Percentiles rank a stretch among this genome's conserved stretches.
Conservation (phyloP, 2,329 filamentous ascomycete species). For the Trichoderma harzianum region DNA sequence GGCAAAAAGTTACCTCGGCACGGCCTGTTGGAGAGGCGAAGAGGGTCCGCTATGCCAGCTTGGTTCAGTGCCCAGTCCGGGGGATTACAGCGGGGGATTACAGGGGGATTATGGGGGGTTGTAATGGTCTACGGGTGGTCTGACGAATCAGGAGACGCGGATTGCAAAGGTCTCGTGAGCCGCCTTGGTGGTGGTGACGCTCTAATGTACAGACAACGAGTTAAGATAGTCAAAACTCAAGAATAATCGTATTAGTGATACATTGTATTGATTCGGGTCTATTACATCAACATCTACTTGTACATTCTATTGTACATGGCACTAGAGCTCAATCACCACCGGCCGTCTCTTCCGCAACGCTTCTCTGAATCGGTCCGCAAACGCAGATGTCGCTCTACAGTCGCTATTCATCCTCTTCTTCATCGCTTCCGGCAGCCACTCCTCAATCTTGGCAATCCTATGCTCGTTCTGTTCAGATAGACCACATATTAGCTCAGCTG, state of each 20-base stretch:
- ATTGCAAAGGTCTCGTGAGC: constrained; percentile 13
- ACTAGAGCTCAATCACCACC: constrained; percentile 5
- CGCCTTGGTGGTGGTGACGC: background rate
- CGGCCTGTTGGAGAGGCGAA: background rate
- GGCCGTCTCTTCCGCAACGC: constrained; percentile 40
- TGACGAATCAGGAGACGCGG: constrained; percentile 1
- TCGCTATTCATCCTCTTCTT: constrained; percentile 53
- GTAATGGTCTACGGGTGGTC: background rate
- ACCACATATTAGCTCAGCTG: background rate
- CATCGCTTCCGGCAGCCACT: constrained; percentile 59
- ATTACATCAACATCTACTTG: background rate
- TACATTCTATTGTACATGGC: background rate
- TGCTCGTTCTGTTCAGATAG: constrained; percentile 48
- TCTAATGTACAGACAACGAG: background rate
- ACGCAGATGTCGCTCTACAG: constrained; percentile 49
- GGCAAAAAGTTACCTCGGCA: constrained; percentile 23
- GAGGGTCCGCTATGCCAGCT: background rate
- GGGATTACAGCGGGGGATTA: background rate
- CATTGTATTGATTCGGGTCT: background rate
- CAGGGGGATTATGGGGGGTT: background rate
- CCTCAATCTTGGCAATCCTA: constrained; percentile 61
- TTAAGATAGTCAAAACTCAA: background rate
- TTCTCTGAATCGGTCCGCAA: constrained; percentile 51
- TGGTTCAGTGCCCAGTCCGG: background rate
- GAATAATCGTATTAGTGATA: background rate